Evolutionary conservation across 2,329 filamentous ascomycete species (phyloP).

Genomic region (Dryadomyces quercus-mongolicae): DNA sequence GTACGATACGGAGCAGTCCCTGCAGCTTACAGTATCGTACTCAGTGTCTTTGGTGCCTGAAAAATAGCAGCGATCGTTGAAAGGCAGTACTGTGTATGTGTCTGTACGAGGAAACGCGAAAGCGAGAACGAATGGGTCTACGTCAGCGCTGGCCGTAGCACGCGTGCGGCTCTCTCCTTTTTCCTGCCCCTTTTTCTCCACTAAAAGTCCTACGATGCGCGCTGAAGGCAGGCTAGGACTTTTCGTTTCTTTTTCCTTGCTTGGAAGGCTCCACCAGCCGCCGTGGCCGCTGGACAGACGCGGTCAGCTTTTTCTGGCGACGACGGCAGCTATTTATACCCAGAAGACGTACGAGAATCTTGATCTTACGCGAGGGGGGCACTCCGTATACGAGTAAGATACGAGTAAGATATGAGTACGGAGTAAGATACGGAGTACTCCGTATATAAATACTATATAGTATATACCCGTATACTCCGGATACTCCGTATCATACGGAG

Average conservation of each 20-base stretch:
- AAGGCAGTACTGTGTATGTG: too few species aligned
- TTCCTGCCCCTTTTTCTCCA: slow-evolving; percentile 5
- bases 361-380: too few species aligned
- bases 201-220: slow-evolving; percentile 9
- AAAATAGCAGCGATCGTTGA: too few species aligned
- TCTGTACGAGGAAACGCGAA: neutral
- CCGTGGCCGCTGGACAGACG: neutral
- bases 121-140: neutral
- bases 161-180: neutral
- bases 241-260: neutral
- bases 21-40: too few species aligned
- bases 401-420: neutral
- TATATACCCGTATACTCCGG: too few species aligned
- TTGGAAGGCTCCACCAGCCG: neutral
- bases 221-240: slow-evolving; percentile 4
- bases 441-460: too few species aligned
- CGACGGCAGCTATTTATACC: neutral
- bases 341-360: neutral
- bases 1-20: too few species aligned
- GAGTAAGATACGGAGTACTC: neutral
- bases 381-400: neutral
- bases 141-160: neutral
- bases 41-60: too few species aligned
- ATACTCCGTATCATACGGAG: neutral
- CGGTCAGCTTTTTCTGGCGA: neutral